Base-by-base conservation (phyloP, 73 alveolate species). In the Symbiodinium natans region DNA sequence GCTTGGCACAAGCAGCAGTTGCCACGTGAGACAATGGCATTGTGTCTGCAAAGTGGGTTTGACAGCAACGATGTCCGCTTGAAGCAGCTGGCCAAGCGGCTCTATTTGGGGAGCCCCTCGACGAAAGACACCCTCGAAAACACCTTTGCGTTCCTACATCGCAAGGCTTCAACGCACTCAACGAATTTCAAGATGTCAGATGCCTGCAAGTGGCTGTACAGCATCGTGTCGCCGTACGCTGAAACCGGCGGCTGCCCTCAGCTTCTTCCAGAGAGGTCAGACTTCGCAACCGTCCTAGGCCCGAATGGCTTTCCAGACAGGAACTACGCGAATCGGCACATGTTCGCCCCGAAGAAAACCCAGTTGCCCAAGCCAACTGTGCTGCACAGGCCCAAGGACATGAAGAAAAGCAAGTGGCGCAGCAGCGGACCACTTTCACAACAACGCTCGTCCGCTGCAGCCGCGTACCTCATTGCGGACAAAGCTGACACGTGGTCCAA, bases 351-450 rank as follows among this genome's bases (percentile, higher is more conserved):
- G 4, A 59, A 63, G 74, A 23, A 11, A 10, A 34, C 95, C 0
- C 8, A 38, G 41, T n/a, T 88, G 56, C 95, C 95, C 0, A 63
- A 39, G 33, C 95, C 95, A 11, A 9, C 29, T 17, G 95, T 80
- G 29, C 59, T 88, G 15, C 95, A 80, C 31, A 54, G 68, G 63
- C 94, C 94, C 29, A 42, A 42, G 41, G 36, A 88, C 27, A 88
- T 88, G 38, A 21, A 36, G n/a, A 59, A 29, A 7, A 13, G 39
- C 54, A 82, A 82, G 59, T 68, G 82, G 82, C 41, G 82, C 36
- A 68, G 27, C 10, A 10, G 38, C 5, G 93, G 94, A 6, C 71
- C 41, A 7, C 63, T 17, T 15, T 59, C 94, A 1, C 94, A 87
- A 42, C 94, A 87, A n/a, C 1, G 34, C 3, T 63, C 94, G 0